These are phyloP conservation scores for Hypomyces rosellus DNA, from an alignment of 2,329 filamentous ascomycete genomes.

Conservation along the genomic window DNA sequence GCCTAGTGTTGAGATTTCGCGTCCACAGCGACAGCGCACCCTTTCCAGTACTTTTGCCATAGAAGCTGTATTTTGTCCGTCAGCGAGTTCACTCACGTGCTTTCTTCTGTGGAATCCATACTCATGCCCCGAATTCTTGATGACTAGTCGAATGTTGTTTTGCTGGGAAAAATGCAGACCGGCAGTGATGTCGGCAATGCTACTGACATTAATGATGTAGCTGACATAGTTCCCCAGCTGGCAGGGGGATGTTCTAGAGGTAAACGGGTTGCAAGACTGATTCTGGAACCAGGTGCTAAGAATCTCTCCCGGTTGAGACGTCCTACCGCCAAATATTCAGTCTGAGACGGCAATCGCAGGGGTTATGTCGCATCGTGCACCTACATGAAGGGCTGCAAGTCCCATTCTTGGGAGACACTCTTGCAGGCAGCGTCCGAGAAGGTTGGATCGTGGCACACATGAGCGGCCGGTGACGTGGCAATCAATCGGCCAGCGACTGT, in stretches of 20 bases:
- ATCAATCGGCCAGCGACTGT: conserved; percentile 43
- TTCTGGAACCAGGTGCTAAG: conserved; percentile 28
- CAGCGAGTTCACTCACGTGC: neutral
- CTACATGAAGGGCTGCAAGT: neutral
- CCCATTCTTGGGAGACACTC: neutral
- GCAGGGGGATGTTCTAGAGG: conserved; percentile 31
- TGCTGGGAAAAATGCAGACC: conserved; percentile 29
- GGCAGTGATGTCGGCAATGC: conserved; percentile 22
- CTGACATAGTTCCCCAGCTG: conserved; percentile 32
- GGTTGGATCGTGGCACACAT: conserved; percentile 40
- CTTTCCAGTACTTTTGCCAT: conserved; percentile 31
- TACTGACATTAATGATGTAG: conserved; percentile 28
- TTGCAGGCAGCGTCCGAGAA: conserved; percentile 38
- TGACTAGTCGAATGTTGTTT: conserved; percentile 23
- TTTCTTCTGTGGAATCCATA: conserved; percentile 8
- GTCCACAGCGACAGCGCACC: conserved; percentile 35
- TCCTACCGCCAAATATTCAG: neutral
- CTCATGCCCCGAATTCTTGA: conserved; percentile 26
- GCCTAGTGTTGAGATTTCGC: conserved; percentile 30
- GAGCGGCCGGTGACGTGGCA: conserved; percentile 42
- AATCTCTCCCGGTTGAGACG: conserved; percentile 12
- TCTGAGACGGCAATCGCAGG: no score
- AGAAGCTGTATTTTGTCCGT: conserved; percentile 13
- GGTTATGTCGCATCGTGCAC: neutral
- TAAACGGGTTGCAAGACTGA: conserved; percentile 26